Base-by-base conservation (phyloP, 495 filamentous ascomycete genomes). In the Podospora pseudocomata region DNA sequence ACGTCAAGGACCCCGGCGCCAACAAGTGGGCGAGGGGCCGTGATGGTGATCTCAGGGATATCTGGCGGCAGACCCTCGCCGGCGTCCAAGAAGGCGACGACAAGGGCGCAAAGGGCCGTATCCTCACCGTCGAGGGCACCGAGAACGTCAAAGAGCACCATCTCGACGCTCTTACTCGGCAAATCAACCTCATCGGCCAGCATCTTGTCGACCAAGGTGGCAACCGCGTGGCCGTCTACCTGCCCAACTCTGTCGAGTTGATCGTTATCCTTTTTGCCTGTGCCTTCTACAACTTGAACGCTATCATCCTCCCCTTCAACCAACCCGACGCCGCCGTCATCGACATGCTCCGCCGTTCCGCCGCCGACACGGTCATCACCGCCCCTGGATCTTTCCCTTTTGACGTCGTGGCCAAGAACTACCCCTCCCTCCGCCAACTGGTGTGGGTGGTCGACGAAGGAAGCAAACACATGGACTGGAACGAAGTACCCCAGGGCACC, bases 371-470 rank as follows among this genome's bases (percentile, higher is more conserved):
- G 16, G 81, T 98, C 54, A 85, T 99, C 66, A 92, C 92, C 2
- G 88, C 89, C 18, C 94, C 94, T 5, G 95, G 95, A n/a, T 87
- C 91, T 18, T 84, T 98, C 65, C 92, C 96, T 32, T 86, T 98
- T 28, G 87, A 91, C 65, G 79, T 86, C 34, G 84, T 96, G 19
- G 84, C 87, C 16, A 86, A 88, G 71, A 83, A 80, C 66, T 91
- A 90, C 74, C 80, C 86, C 13, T 84, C 86, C 60, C 81, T 98
- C 9, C 88, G 90, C 65, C 87, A 93, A 65, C 86, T 97, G 16
- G 84, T 97, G 67, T 98, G 93, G 92, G 94, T 97, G 3, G 96
- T 95, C 6, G 95, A 97, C 72, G 84, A 91, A 73, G 92, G 92
- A 39, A 97, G 91, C 79, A 86, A 88, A 69, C 95, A 99, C 74